Evolutionary conservation across 345 rosid species (phyloP), one percentile per base, ranked within the genome.

Genomic region (Cardamine occulta): DNA sequence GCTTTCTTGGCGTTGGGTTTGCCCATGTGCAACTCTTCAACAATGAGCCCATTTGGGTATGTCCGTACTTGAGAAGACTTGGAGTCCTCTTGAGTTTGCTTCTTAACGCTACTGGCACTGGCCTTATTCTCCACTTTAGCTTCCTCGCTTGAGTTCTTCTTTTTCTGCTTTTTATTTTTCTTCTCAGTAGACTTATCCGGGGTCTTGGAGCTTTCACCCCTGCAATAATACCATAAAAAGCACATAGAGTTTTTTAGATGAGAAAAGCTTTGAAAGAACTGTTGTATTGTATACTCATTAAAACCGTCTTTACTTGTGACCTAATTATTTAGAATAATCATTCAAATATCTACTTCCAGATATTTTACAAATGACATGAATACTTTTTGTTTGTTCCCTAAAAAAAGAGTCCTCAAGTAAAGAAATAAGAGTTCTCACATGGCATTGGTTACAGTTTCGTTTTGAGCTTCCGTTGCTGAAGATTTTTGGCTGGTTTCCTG

Each of bases 1-100:
- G 99, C 99, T 79, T 83, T 88, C 86, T 83, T 93, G 64, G 90
- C 96, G 74, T 89, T 88, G 14, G 99, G 98, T 80, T 84, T 87
- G 75, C 99, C 96, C 90, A 96, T 88, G 63, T 72, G 79, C 66
- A 96, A 39, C 81, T 93, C 96, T 82, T 96, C 91, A 49, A 96
- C 85, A 64, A 87, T 84, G 75, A 96, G 84, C 47, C 99, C 99
- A 77, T 93, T 93, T 5, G 94, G 77, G 75, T 83, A 91, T 58
- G 91, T 86, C 79, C 96, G 86, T 67, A 72, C 80, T 65, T 86
- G 88, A 55, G 92, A 88, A 57, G 93, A 72, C 72, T 88, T 89
- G 69, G 67, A 63, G 47, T 78, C 75, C 65, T 76, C 57, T 73
- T 80, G 68, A 49, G 37, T 5, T 63, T 39, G 66, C 77, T 86